Evolutionary conservation across 345 rosid species (phyloP).

Genomic region (Eucalyptus erythrocorys): DNA sequence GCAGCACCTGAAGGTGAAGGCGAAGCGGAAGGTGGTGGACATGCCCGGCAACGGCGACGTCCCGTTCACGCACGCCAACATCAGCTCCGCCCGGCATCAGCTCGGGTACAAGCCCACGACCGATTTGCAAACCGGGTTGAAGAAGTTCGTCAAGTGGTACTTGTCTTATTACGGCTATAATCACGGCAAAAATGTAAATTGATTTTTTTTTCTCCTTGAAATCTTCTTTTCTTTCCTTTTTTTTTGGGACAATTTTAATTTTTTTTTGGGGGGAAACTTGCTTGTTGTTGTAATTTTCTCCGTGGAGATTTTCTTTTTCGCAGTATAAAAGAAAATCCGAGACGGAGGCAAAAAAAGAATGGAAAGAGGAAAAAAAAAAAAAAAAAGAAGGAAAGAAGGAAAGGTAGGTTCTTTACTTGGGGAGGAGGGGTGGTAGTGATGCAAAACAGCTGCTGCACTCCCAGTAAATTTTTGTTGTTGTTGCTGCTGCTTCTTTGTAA

Average conservation of each 20-base stretch:
- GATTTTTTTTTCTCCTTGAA: not conserved
- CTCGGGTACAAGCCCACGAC: conserved; percentile 22
- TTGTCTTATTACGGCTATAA: conserved; percentile 19
- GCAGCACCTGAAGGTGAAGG: conserved; percentile 18
- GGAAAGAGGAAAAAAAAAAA: not conserved
- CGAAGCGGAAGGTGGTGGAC: conserved; percentile 12
- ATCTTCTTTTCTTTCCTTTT: not conserved
- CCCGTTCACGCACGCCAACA: conserved; percentile 23
- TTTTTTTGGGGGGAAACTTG: not conserved
- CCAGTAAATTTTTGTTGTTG: not conserved
- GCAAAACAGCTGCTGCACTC: not conserved
- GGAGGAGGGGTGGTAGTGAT: not conserved
- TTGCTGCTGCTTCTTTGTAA: not conserved
- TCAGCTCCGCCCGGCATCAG: conserved; percentile 7
- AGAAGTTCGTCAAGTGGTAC: conserved; percentile 25
- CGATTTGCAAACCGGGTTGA: conserved; percentile 19
- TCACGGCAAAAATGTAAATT: conserved; percentile 7
- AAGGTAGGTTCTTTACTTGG: not conserved
- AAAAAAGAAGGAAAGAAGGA: not conserved
- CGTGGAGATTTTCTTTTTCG: not conserved
- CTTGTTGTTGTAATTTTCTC: not conserved
- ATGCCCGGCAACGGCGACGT: conserved; percentile 33
- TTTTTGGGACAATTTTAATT: not conserved
- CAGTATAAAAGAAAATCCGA: not conserved
- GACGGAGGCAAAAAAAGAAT: not conserved